These are phyloP conservation scores for Nemania serpens DNA, from an alignment of 2,329 filamentous ascomycete genomes.

Conservation along the genomic window DNA sequence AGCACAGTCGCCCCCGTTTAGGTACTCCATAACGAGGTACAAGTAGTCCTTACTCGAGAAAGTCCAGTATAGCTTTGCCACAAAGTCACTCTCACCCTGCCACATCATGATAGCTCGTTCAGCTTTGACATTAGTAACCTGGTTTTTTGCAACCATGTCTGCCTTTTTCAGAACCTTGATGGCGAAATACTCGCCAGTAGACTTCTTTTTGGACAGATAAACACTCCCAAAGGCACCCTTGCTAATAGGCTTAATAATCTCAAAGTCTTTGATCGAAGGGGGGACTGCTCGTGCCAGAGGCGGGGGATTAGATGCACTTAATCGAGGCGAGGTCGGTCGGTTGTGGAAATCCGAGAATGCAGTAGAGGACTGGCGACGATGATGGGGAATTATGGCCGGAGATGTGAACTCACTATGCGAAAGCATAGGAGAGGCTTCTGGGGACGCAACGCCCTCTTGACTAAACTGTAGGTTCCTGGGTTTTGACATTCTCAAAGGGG, in stretches of 20 bases:
- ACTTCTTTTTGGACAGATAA: conserved; percentile 97
- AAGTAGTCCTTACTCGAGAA: conserved; percentile 99
- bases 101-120: conserved; percentile 99
- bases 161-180: conserved; percentile 99
- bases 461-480: conserved; percentile 66
- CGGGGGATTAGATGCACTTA: conserved; percentile 75
- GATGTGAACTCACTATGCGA: conserved; percentile 81
- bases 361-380: conserved; percentile 89
- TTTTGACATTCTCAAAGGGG: conserved; percentile 84
- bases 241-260: conserved; percentile 99
- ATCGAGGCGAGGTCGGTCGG: conserved; percentile 76
- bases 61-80: conserved; percentile 99
- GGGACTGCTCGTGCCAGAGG: conserved; percentile 87
- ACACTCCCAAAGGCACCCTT: conserved; percentile 98
- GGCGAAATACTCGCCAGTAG: conserved; percentile 95
- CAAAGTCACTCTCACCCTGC: conserved; percentile 98
- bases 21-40: conserved; percentile 98
- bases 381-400: conserved; percentile 66
- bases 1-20: conserved; percentile 96
- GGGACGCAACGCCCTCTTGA: conserved; percentile 74
- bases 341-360: conserved; percentile 73
- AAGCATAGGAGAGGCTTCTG: conserved; percentile 87
- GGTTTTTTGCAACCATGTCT: conserved; percentile 99
- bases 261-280: conserved; percentile 98
- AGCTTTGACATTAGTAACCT: conserved; percentile 98